These are phyloP conservation scores for Moniliella sp. DNA, from an alignment of 1,284 basidiomycete genomes.

Conservation along the genomic window DNA sequence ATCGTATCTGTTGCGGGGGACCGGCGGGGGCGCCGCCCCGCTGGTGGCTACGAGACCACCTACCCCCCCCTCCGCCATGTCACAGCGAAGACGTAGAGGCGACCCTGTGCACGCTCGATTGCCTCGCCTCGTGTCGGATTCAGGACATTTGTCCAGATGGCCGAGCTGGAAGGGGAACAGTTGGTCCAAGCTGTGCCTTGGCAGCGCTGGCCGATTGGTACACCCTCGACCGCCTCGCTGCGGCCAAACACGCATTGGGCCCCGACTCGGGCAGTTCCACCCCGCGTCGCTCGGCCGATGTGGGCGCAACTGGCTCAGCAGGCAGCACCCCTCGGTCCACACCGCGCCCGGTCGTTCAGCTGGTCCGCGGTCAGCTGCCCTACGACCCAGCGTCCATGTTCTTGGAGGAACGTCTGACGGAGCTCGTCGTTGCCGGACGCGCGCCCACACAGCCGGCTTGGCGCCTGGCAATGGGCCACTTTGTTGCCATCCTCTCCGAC, in stretches of 20 bases:
- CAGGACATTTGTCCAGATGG: conserved; percentile 77
- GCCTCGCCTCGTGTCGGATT: conserved; percentile 71
- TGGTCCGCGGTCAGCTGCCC: not conserved
- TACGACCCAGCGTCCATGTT: not conserved
- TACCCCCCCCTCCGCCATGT: conserved; percentile 43
- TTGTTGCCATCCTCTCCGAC: not conserved
- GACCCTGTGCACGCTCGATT: conserved; percentile 82
- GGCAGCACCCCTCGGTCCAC: no score
- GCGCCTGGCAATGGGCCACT: not conserved
- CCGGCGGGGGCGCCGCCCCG: conserved; percentile 33
- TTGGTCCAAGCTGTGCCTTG: conserved; percentile 47
- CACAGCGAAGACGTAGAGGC: conserved; percentile 70
- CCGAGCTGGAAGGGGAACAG: conserved; percentile 44
- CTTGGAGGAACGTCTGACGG: not conserved
- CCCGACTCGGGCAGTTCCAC: no score
- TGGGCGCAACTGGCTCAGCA: no score
- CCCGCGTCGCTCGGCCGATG: no score
- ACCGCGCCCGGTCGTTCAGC: no score
- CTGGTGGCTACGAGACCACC: not conserved
- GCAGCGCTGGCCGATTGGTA: conserved; percentile 1
- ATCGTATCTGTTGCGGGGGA: conserved; percentile 59
- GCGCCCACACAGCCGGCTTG: no score
- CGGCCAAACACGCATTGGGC: no score
- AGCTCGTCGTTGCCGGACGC: not conserved
- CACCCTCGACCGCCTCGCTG: not conserved